Evolutionary conservation across 2,329 filamentous ascomycete genomes (phyloP).

Genomic region (Aspergillus japonicus): DNA sequence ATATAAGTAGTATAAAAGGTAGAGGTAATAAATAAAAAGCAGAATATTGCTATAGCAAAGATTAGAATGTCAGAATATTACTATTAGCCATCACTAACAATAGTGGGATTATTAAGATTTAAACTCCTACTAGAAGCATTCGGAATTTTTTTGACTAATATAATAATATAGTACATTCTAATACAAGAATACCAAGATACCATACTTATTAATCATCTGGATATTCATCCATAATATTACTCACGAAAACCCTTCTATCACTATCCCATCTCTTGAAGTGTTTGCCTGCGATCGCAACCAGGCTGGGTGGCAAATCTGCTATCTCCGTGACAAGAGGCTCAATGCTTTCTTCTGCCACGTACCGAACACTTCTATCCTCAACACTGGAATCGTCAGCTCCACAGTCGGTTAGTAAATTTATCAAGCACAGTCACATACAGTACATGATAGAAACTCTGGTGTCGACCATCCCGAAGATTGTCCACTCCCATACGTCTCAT

Average conservation of each 20-base stretch:
- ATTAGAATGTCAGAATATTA: no score
- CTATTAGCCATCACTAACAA: no score
- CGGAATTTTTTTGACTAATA: no score
- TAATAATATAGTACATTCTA: neutral
- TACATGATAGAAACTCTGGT: constrained; percentile 80
- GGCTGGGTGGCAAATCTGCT: constrained; percentile 46
- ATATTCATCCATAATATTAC: constrained; percentile 1
- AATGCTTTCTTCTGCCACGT: constrained; percentile 81
- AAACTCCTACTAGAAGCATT: no score
- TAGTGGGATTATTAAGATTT: no score
- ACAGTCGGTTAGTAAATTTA: neutral
- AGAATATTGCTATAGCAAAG: no score
- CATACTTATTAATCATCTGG: neutral
- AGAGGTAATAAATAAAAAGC: no score
- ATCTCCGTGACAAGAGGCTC: constrained; percentile 56
- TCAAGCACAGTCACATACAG: constrained; percentile 61
- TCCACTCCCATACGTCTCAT: constrained; percentile 65
- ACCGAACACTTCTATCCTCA: constrained; percentile 66
- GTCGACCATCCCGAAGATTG: constrained; percentile 55
- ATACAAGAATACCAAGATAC: neutral
- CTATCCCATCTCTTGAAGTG: constrained; percentile 86
- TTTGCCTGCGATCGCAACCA: constrained; percentile 72
- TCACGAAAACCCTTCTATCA: constrained; percentile 14
- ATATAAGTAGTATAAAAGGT: no score
- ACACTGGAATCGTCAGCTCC: constrained; percentile 48